Base-by-base conservation (phyloP, 352 stramenopile genomes). In the Phytophthora niederhauseri region DNA sequence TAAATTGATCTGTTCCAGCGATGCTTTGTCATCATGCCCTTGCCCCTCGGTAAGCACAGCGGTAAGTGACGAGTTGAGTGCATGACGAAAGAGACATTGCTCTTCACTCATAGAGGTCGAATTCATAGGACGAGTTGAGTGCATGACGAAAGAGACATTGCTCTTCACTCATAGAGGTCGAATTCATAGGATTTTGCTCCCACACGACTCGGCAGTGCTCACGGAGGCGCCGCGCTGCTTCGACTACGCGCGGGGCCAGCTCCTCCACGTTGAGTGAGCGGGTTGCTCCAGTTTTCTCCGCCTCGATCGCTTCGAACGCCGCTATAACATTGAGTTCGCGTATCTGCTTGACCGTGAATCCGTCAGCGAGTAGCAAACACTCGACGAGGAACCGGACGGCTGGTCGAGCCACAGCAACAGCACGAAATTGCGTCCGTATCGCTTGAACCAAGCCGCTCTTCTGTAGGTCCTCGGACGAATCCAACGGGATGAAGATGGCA, bases 401-500 rank as follows among this genome's bases (percentile, higher is more conserved):
- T 3, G 70, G 63, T 6, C 54, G 51, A 53, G 62, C 53, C 14
- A 85, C 46, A 19, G 72, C 68, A 15, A 83, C 45, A 30, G 79
- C 38, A 9, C 72, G 69, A 31, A 84, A 83, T 15, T 71, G 64
- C 5, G 67, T 73, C 17, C 66, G 60, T 41, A 83, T 62, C 6
- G 79, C 76, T 12, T 58, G 54, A 3, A 81, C 19, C 19, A 83
- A 55, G 0, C 60, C 51, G 7, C 72, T 81, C 1, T 11, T 36
- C 1, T 53, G 17, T 14, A 80, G 24, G 26, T 54, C 41, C 0
- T 34, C n/a, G 9, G 11, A 30, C 31, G 73, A 72, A 4, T 43
- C 15, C 6, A 86, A 66, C 6, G 77, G 69, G 6, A 80, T 60
- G 31, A 85, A 75, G 36, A 87, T 59, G 1, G 56, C 69, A 34